Evolutionary conservation across 495 filamentous ascomycete genomes (phyloP), one percentile per base, ranked within the genome.

Genomic region (Bathelium albidoporum): DNA sequence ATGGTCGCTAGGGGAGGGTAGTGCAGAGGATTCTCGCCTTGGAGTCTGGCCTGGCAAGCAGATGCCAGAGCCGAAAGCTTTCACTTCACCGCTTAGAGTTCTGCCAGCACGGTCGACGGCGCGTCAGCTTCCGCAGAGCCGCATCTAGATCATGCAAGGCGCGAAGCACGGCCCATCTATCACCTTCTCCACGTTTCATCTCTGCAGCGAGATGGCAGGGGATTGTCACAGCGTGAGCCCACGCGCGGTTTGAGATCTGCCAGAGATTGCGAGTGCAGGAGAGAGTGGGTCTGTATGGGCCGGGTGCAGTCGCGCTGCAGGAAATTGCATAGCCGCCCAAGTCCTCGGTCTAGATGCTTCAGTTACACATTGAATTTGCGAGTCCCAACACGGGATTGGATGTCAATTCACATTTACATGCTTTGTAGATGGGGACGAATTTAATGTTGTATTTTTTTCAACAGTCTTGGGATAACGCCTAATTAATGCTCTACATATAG

Each of bases 401-500:
- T n/a, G 34, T 39, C 34, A 39, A 39, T 39, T 39, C 34, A 5
- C 5, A 39, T 5, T 39, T 39, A 39, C 34, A 39, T 5, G 5
- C 34, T 5, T 39, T 39, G 34, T 39, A 39, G 34, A 39, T 39
- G 34, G 5, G n/a, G n/a, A n/a, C n/a, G n/a, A 28, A 3, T 55
- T 28, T 55, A 9, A 11, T 28, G 34, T 55, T 12, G 20, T n/a
- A 28, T 55, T 11, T 49, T 12, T 49, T 28, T 55, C 24, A 28
- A 28, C 49, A 55, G 49, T 55, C 49, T 55, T 55, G 49, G n/a
- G 49, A 28, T 55, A 55, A 55, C 49, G 49, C 49, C 49, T 28
- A 29, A 55, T 55, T 55, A 55, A 55, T 55, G 49, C 49, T 55
- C 49, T 55, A 55, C 49, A 55, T 55, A 24, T 55, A 55, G 20